Percentiles rank a stretch among this genome's conserved stretches.
phyloP scores from a whole-genome alignment of 2,329 filamentous ascomycete species.

The Curvularia verruculosa region DNA sequence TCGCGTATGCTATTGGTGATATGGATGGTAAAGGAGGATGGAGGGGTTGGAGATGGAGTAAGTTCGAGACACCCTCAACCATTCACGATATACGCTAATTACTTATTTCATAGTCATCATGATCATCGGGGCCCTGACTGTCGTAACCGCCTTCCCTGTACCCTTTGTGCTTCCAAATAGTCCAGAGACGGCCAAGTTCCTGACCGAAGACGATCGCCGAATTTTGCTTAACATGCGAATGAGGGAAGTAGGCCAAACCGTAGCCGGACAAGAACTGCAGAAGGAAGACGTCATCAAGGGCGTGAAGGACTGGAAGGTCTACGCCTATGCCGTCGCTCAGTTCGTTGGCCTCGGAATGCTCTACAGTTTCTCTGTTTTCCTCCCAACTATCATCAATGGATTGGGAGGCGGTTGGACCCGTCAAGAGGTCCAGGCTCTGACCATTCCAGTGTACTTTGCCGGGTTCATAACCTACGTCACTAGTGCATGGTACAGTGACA shows the following conservation, averaged over 20 bases:
- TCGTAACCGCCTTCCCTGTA: slow-evolving; percentile 50
- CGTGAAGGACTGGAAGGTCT: slow-evolving; percentile 46
- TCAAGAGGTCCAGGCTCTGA: slow-evolving; percentile 38
- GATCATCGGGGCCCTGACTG: slow-evolving; percentile 39
- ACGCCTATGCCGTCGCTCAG: slow-evolving; percentile 55
- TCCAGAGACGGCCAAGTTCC: slow-evolving; percentile 43
- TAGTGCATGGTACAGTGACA: slow-evolving; percentile 34
- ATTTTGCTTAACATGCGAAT: slow-evolving; percentile 28
- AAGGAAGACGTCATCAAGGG: slow-evolving; percentile 57
- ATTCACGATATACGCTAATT: background rate
- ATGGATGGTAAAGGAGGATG: slow-evolving; percentile 31
- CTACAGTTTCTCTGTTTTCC: slow-evolving; percentile 36
- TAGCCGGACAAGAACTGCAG: slow-evolving; percentile 53
- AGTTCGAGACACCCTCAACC: background rate
- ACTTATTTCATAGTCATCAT: slow-evolving; percentile 24
- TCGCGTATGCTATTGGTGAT: slow-evolving; percentile 38
- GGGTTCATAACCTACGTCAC: slow-evolving; percentile 33
- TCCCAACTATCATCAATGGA: slow-evolving; percentile 40
- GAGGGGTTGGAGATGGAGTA: slow-evolving; percentile 37
- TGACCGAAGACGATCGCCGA: slow-evolving; percentile 33
- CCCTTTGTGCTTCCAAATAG: slow-evolving; percentile 61
- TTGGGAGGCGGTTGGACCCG: slow-evolving; percentile 33
- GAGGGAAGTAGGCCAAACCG: slow-evolving; percentile 54
- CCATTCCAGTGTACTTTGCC: slow-evolving; percentile 40
- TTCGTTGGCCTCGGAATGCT: slow-evolving; percentile 34